These are phyloP conservation scores for Pythium myriotylum DNA, from an alignment of 352 stramenopile genomes.

Conservation along the genomic window DNA sequence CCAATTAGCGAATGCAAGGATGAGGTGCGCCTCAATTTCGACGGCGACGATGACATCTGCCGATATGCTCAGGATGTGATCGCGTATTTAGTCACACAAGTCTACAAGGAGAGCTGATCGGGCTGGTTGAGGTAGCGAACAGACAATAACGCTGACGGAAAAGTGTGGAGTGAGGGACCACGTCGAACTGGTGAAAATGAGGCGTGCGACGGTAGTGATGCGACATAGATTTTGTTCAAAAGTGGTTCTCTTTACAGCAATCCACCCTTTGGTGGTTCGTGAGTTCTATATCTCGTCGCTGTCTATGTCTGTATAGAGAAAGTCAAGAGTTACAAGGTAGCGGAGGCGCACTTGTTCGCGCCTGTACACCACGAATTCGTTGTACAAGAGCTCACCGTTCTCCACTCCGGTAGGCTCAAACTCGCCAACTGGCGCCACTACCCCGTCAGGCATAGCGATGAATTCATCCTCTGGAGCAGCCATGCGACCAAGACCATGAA, in stretches of 20 bases:
- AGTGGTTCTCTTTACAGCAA: background rate
- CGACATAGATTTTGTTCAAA: slow-evolving; percentile 3
- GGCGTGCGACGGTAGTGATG: background rate
- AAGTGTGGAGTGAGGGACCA: background rate
- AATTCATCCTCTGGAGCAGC: slow-evolving; percentile 43
- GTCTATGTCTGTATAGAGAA: slow-evolving; percentile 41
- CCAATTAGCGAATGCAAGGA: slow-evolving; percentile 69
- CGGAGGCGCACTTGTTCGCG: slow-evolving; percentile 67
- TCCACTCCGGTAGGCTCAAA: slow-evolving; percentile 49
- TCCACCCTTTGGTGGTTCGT: too few relatives aligned
- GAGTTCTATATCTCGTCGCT: slow-evolving; percentile 8
- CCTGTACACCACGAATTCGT: slow-evolving; percentile 79
- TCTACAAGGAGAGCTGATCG: slow-evolving; percentile 73
- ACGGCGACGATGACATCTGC: slow-evolving; percentile 79
- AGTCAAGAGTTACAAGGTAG: slow-evolving; percentile 61
- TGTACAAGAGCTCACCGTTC: slow-evolving; percentile 64
- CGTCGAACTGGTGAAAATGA: slow-evolving; percentile 1
- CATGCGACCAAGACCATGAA: slow-evolving; percentile 61
- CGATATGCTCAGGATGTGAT: slow-evolving; percentile 89
- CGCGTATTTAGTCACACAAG: slow-evolving; percentile 86
- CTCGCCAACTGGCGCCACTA: slow-evolving; percentile 58
- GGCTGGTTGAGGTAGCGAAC: background rate
- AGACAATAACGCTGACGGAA: slow-evolving; percentile 2
- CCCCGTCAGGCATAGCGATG: slow-evolving; percentile 49
- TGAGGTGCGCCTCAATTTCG: slow-evolving; percentile 71